A percentile compares a stretch with the other conserved stretches of the same genome.
These are phyloP conservation scores for Flaveria robusta DNA, from an alignment of 129 eudicot species.

Conservation along the genomic window DNA sequence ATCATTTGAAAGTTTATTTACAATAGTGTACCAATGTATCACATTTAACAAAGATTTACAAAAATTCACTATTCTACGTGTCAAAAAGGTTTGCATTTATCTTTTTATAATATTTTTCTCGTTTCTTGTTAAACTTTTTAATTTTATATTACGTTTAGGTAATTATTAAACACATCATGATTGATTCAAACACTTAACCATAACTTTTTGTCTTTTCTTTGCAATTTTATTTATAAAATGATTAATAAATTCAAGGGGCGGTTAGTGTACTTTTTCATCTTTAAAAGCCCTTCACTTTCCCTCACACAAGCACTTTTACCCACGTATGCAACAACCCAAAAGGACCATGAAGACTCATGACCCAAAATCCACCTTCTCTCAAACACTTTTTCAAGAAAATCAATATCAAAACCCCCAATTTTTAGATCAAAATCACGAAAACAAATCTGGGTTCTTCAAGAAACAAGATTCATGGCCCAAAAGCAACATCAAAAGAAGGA, in stretches of 20 bases:
- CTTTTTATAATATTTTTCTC: background rate
- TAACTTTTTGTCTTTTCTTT: conserved; percentile 9
- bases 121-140: background rate
- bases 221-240: background rate
- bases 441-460: conserved; percentile 23
- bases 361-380: conserved; percentile 14
- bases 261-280: conserved; percentile 15
- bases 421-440: conserved; percentile 17
- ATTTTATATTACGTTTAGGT: background rate
- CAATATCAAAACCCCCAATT: conserved; percentile 23
- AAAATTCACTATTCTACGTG: too few species aligned
- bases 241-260: background rate
- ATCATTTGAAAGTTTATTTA: too few species aligned
- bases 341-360: conserved; percentile 39
- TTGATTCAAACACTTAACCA: background rate
- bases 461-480: conserved; percentile 34
- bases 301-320: conserved; percentile 25
- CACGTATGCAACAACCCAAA: background rate
- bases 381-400: conserved; percentile 26
- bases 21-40: too few species aligned
- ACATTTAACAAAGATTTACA: too few species aligned
- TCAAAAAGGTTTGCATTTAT: too few species aligned
- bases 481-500: conserved; percentile 33
- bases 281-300: conserved; percentile 21
- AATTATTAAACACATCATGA: background rate